These are phyloP conservation scores for Pythium grandisporangium DNA, from an alignment of 352 stramenopile genomes.

Conservation along the genomic window DNA sequence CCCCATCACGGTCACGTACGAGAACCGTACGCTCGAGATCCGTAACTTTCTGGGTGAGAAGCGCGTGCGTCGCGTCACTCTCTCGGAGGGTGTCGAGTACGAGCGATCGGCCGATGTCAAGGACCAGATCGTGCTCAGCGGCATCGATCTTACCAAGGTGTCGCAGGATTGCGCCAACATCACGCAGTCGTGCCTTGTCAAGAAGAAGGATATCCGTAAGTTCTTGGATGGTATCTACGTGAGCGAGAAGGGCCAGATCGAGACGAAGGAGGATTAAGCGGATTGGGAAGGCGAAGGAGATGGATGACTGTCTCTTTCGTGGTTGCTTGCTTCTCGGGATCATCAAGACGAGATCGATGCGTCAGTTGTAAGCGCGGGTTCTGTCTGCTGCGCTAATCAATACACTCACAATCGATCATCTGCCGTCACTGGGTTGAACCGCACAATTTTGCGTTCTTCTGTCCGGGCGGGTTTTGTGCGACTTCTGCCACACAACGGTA, in stretches of 20 bases:
- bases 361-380: slow-evolving; percentile 34
- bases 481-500: too few species aligned
- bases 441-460: slow-evolving; percentile 79
- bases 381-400: slow-evolving; percentile 31
- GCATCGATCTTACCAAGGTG: slow-evolving; percentile 97
- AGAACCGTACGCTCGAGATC: slow-evolving; percentile 94
- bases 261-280: slow-evolving; percentile 53
- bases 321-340: slow-evolving; percentile 19
- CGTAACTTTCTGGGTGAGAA: slow-evolving; percentile 99
- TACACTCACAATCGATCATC: slow-evolving; percentile 17
- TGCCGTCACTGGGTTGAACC: slow-evolving; percentile 88
- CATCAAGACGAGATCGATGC: slow-evolving; percentile 18
- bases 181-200: slow-evolving; percentile 76
- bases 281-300: too few species aligned
- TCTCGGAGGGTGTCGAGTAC: slow-evolving; percentile 93
- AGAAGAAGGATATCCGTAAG: slow-evolving; percentile 97
- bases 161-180: slow-evolving; percentile 88
- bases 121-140: slow-evolving; percentile 98
- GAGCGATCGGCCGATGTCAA: slow-evolving; percentile 95
- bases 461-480: slow-evolving; percentile 87
- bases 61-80: slow-evolving; percentile 92
- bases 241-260: slow-evolving; percentile 91
- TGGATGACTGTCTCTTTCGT: background rate
- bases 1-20: slow-evolving; percentile 98
- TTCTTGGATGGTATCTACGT: slow-evolving; percentile 99